Base-by-base conservation (phyloP, 2,329 filamentous ascomycete genomes). In the Phoma sp. region DNA sequence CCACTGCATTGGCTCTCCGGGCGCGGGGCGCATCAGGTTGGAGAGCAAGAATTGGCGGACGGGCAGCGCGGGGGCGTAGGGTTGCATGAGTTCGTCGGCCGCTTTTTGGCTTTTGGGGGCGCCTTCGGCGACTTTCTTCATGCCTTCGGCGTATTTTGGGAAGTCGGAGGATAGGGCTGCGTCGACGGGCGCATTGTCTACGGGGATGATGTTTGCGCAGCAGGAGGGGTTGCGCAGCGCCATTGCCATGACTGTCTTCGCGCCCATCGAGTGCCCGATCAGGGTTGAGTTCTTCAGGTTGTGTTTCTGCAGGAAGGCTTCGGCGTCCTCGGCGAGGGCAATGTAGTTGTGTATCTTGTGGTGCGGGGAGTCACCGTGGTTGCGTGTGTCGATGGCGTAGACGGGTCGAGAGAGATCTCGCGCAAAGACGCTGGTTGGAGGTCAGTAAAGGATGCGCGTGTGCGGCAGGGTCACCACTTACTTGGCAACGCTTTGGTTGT, bases 211-310 rank as follows among this genome's bases (percentile, higher is more conserved):
- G 65, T 88, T 85, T 15, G 83, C 81, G 55, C 96, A 82, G 2
- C 87, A 78, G 6, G 85, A 79, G 0, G 91, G 91, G 0, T 85
- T 82, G 38, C 84, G 81, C 32, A 98, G 84, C 3, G 92, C 92
- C 55, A 97, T 80, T 0, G 89, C 82, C 94, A 98, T 97, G 65
- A 91, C 92, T 2, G 89, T 88, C 80, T 98, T 98, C 41, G 94
- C 94, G 60, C 95, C 94, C 94, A 98, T 98, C 1, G 92, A 96
- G 77, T 98, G 95, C 0, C 94, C 94, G 68, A 98, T 95, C 25
- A 98, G 78, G 0, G 90, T 92, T 2, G 88, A 82, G 25, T 89
- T 80, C 39, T 83, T 78, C n/a, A 97, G 78, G 3, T 81, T 79
- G 73, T 96, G 88, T 50, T 89, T 78, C 5, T 81, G 67, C 51